A percentile compares a stretch with the other conserved stretches of the same genome.
Conservation (phyloP, 257 asterid species). For the Nicotiana paniculata region DNA sequence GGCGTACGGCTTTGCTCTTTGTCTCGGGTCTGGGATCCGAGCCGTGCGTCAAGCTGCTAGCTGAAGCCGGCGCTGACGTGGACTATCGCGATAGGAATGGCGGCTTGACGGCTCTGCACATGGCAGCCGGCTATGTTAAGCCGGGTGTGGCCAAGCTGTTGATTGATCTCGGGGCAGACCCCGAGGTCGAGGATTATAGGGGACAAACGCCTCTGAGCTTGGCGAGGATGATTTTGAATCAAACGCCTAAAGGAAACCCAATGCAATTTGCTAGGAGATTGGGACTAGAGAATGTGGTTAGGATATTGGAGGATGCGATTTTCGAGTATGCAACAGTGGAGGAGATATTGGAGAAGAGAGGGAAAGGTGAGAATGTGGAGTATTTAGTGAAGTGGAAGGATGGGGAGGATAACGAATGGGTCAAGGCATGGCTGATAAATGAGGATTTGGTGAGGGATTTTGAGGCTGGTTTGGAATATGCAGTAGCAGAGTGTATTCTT, state of each 20-base stretch:
- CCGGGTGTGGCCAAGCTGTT: slow-evolving; percentile 62
- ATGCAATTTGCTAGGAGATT: slow-evolving; percentile 73
- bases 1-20: slow-evolving; percentile 83
- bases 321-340: slow-evolving; percentile 83
- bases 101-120: slow-evolving; percentile 74
- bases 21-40: slow-evolving; percentile 91
- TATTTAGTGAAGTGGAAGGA: slow-evolving; percentile 83
- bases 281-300: slow-evolving; percentile 66
- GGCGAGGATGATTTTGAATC: slow-evolving; percentile 58
- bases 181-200: slow-evolving; percentile 50
- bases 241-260: slow-evolving; percentile 58
- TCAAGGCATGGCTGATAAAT: slow-evolving; percentile 44
- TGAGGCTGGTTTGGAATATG: slow-evolving; percentile 87
- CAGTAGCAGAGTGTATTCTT: slow-evolving; percentile 64
- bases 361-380: slow-evolving; percentile 67
- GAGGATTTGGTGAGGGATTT: slow-evolving; percentile 74
- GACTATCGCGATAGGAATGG: slow-evolving; percentile 52
- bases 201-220: slow-evolving; percentile 66
- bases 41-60: slow-evolving; percentile 52
- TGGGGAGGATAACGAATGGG: slow-evolving; percentile 87
- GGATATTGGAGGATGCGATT: slow-evolving; percentile 54
- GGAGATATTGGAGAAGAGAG: slow-evolving; percentile 80
- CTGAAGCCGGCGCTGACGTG: slow-evolving; percentile 68
- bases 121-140: slow-evolving; percentile 82
- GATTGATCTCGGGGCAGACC: slow-evolving; percentile 57